Conservation (phyloP, 768 basidiomycete genomes). For the Kockovaella imperatae region DNA sequence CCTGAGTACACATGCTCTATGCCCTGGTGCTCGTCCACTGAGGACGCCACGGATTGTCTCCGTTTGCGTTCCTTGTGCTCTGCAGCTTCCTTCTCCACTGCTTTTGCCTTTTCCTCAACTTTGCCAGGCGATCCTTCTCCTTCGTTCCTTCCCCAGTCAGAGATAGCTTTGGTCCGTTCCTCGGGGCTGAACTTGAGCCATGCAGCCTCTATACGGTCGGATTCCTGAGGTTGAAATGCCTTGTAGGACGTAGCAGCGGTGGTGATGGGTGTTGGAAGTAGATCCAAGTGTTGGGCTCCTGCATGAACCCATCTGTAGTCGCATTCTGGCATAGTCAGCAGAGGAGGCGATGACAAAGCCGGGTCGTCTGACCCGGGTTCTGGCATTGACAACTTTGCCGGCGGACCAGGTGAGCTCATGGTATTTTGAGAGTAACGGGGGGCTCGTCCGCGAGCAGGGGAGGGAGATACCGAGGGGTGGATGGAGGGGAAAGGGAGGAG, state of each 20-base stretch:
- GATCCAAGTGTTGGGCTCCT: conserved; percentile 40
- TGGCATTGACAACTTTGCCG: too few relatives aligned
- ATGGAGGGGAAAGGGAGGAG: too few relatives aligned
- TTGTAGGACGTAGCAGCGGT: conserved; percentile 35
- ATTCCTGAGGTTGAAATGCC: conserved; percentile 34
- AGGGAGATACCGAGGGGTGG: too few relatives aligned
- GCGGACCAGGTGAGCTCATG: too few relatives aligned
- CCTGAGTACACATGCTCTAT: too few relatives aligned
- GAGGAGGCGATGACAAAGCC: conserved; percentile 9
- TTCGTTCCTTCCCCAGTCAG: conserved; percentile 27
- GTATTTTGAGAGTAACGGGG: too few relatives aligned
- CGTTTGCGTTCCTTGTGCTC: conserved; percentile 11
- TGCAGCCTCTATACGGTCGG: conserved; percentile 28
- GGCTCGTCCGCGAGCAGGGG: too few relatives aligned
- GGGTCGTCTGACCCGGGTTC: too few relatives aligned
- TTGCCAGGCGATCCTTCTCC: conserved; percentile 27
- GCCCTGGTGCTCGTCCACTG: too few relatives aligned
- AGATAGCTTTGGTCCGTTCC: conserved; percentile 15
- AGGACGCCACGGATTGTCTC: too few relatives aligned
- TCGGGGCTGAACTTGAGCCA: conserved; percentile 20
- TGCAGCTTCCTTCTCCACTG: conserved; percentile 22
- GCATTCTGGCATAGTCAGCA: conserved; percentile 25
- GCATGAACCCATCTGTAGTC: conserved; percentile 41
- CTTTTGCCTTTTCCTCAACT: neutral
- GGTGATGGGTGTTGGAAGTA: conserved; percentile 39